Conservation (phyloP, 768 basidiomycete genomes). For the Mycena chlorophos region DNA sequence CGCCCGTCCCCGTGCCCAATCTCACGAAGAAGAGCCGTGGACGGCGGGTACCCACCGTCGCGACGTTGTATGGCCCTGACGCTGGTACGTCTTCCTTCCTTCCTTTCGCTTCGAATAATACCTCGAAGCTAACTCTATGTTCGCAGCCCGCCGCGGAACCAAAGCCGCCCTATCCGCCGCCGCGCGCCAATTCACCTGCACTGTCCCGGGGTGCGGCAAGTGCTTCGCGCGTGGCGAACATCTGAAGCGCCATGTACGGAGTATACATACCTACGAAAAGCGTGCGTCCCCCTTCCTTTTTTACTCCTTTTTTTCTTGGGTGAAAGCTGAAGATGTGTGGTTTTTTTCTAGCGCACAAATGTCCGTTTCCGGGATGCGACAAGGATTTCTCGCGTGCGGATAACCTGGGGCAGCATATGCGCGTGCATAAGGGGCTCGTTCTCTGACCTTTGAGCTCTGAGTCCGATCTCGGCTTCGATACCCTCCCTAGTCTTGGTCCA, state of each 20-base stretch:
- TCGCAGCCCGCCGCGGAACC: too few relatives aligned
- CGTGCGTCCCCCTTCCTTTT: conserved; percentile 61
- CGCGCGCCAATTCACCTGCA: conserved; percentile 36
- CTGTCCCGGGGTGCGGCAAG: conserved; percentile 69
- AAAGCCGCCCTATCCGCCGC: too few relatives aligned
- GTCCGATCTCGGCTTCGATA: too few relatives aligned
- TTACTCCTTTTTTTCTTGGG: conserved; percentile 9
- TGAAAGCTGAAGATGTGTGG: neutral
- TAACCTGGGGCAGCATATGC: conserved; percentile 74
- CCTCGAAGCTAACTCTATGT: too few relatives aligned
- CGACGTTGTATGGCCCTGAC: neutral
- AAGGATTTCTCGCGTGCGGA: conserved; percentile 75
- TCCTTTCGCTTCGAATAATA: too few relatives aligned
- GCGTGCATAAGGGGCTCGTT: conserved; percentile 49
- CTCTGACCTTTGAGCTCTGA: too few relatives aligned
- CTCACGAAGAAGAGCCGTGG: neutral
- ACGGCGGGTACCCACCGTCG: neutral
- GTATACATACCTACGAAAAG: conserved; percentile 76
- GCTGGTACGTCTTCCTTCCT: neutral
- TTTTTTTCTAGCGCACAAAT: conserved; percentile 50
- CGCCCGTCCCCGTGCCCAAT: neutral
- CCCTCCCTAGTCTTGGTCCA: too few relatives aligned
- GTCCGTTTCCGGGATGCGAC: conserved; percentile 63
- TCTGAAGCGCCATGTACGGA: conserved; percentile 72
- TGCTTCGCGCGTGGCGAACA: conserved; percentile 75